Base-by-base conservation (phyloP, 2,329 filamentous ascomycete genomes). In the Phaeosphaeriaceae sp. region DNA sequence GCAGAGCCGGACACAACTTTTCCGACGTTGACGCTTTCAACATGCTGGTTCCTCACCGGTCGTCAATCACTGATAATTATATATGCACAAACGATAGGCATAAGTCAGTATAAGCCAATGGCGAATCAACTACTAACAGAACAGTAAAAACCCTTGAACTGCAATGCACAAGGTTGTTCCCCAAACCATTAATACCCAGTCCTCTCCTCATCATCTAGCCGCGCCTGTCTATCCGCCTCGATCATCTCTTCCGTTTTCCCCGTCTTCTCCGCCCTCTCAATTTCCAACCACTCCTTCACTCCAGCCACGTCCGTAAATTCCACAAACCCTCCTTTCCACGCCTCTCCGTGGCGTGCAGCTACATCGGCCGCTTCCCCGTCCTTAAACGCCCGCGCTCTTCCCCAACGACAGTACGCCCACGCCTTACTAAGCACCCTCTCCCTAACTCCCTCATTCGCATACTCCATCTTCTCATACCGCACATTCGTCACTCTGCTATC, bases 321-420 rank as follows among this genome's bases (percentile, higher is more conserved):
- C 11, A 67, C 53, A 50, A 73, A 75, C 22, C 68, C 71, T 5
- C 51, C 58, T 19, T 53, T 60, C 72, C 69, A 72, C 54, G 25
- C 47, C 21, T 9, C 51, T 3, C 72, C 73, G 61, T 76, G 69
- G 13, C 36, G 50, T n/a, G 15, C 53, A 10, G n/a, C 5, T 15
- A 58, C 55, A 50, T 65, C 64, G 19, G 19, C 54, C n/a, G 48
- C 9, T 20, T 20, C 7, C 2, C 58, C 67, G 25, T 53, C 25
- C 9, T 44, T 45, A 21, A 62, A 68, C 44, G 21, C 53, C 41
- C 63, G 48, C 1, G 51, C 31, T 22, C 61, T 25, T 0, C 71
- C 72, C 69, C 70, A 73, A 2, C 72, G 56, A 60, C 67, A 72
- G 54, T 53, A 69, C 51, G 70, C 68, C 71, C 68, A 75, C 5